Evolutionary conservation across 2,329 filamentous ascomycete species (phyloP), one percentile per base, ranked within the genome.

Genomic region (Arthrobotrys musiformis): DNA sequence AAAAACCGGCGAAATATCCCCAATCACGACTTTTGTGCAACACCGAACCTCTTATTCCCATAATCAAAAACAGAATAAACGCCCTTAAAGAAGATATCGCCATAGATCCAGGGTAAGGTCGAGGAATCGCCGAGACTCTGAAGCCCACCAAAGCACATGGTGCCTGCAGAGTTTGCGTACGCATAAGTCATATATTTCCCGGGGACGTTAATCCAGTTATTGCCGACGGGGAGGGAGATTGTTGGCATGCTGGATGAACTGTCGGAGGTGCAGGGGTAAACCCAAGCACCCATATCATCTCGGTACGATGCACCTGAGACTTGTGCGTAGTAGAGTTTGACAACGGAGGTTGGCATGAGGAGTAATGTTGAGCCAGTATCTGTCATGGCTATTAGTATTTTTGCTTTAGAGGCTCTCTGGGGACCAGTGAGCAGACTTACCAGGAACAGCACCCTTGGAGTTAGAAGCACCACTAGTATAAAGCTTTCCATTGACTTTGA

Each of bases 31-130:
- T 77, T 77, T 35, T 77, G 73, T 9, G 73, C 60, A 37, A 78
- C 64, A 88, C 90, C 91, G 79, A 93, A 88, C 58, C 87, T 87
- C 48, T 83, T 84, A 79, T 89, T 82, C 77, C 94, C 92, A 62
- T 88, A 89, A 82, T 97, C 93, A 82, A 96, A 97, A 24, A 95
- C 90, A 1, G 89, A 86, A 82, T 97, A 97, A n/a, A 96, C 93
- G 80, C 96, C 97, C 85, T 96, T 97, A 78, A 97, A 84, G 80
- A 97, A 97, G 0, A 91, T 88, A 79, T 93, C 93, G 1, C 93
- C 93, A 0, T 97, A 84, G n/a, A 97, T 78, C 62, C 61, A 72
- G 8, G 74, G 74, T 11, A 70, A 26, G 8, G 22, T 30, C 15
- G 54, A 63, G 2, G 24, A 26, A 4, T 58, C 17, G 2, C 74